Base-by-base conservation (phyloP, 352 stramenopile genomes). In the Phytophthora litchii region DNA sequence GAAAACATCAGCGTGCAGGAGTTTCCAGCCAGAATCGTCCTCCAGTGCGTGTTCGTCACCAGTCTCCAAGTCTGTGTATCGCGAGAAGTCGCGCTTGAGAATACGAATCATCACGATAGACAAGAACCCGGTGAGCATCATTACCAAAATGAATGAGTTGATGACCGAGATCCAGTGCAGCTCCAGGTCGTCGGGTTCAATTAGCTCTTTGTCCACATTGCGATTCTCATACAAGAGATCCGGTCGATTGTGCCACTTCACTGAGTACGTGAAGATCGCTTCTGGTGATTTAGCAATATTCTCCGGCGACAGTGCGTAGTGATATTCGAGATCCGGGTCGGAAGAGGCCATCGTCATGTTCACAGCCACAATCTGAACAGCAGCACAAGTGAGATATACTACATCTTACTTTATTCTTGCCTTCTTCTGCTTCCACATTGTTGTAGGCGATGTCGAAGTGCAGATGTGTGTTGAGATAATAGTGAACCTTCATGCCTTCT, bases 101-200 rank as follows among this genome's bases (percentile, higher is more conserved):
- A 98, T 97, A 44, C 96, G 86, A 68, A 99, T 80, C 74, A 99
- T 89, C 60, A 99, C 98, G 54, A 99, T 97, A 19, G 90, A 93
- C 43, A 99, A 79, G 62, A 99, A 99, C 2, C 86, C 89, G 9
- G 92, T 97, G n/a, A 99, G 83, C 49, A 99, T 88, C 61, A 99
- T 86, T 8, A 99, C 97, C 34, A 99, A 77, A 25, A 99, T 95
- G 60, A 98, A 98, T 56, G 94, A 98, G 70, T 99, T 99, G 76
- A 99, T 98, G 68, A 99, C 98, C 14, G 91, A 98, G 40, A 99
- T 89, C 97, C 97, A 99, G 76, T 99, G 97, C 58, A 99, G 97
- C 74, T 96, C 80, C 21, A 92, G 64, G 54, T 91, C 79, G 53
- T 90, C 77, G 2, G 51, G 43, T 27, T 72, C 45, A 41, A 74